Base-by-base conservation (phyloP, 1,284 basidiomycete species). In the Apiotrichum akiyoshidainum region DNA sequence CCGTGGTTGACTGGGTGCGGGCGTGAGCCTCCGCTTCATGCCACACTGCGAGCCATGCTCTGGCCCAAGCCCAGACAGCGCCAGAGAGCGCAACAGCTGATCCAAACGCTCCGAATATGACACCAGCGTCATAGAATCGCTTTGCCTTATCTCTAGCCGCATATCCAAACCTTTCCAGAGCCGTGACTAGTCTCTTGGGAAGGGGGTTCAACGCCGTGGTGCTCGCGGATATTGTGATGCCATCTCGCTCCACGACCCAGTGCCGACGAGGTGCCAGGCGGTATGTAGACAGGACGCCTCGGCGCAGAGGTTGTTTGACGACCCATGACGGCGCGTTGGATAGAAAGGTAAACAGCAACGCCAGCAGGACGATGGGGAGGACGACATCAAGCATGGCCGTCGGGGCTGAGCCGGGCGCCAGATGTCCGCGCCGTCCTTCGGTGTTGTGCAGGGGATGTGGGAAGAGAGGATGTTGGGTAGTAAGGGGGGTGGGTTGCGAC, bases 11-110 rank as follows among this genome's bases (percentile, higher is more conserved):
- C 33, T 55, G 57, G 22, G 57, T 56, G 34, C 57, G 52, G 5
- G 68, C 70, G 56, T 72, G 68, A 1, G 63, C 58, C 56, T 63
- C 62, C 2, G 65, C 66, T 46, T 72, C 62, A 16, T 49, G 42
- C 70, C 70, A 72, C 2, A 72, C 70, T 1, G 63, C 65, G n/a
- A 39, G 40, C 70, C 70, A 72, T 1, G 68, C 68, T 11, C 55
- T 51, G 53, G 49, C 40, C 46, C 59, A 46, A 1, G 68, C 68
- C 68, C 70, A 69, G 14, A 68, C n/a, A 2, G 61, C 62, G 0
- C 68, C 68, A 2, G 54, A 17, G 31, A 62, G 45, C 2, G 64
- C 66, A 13, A 57, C 48, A 0, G 42, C 52, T 16, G 57, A 31
- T 2, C 70, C 52, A 5, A 34, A 13, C 5, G 53, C 39, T 5